These are phyloP conservation scores for Dryas alaskensis DNA, from an alignment of 306 rosid genomes.

Conservation along the genomic window DNA sequence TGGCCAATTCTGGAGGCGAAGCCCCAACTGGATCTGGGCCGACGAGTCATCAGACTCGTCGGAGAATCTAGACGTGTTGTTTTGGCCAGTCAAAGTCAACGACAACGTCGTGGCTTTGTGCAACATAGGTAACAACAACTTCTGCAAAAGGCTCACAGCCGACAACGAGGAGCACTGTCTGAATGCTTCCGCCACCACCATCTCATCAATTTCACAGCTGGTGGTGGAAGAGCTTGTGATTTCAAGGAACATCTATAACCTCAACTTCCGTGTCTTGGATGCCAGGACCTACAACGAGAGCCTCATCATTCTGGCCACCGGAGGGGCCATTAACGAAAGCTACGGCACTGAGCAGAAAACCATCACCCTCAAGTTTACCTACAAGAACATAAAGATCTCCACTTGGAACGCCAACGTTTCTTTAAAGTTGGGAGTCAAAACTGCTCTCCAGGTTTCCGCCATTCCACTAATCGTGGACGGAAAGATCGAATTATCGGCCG, in stretches of 20 bases:
- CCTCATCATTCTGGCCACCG: background rate
- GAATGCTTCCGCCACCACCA: background rate
- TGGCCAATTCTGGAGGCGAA: slow-evolving; percentile 3
- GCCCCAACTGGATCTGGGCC: background rate
- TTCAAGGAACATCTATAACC: slow-evolving; percentile 5
- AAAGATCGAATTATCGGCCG: background rate
- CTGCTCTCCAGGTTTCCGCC: background rate
- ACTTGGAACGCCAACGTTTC: no score
- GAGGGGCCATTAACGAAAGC: background rate
- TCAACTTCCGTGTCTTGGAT: slow-evolving; percentile 1
- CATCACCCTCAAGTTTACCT: background rate
- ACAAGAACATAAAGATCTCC: no score
- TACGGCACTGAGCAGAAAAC: background rate
- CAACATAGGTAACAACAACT: slow-evolving; percentile 1
- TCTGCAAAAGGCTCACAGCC: slow-evolving; percentile 16
- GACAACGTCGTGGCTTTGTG: slow-evolving; percentile 9
- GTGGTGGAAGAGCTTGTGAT: slow-evolving; percentile 9
- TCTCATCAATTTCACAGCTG: background rate
- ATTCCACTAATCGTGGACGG: background rate
- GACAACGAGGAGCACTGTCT: background rate
- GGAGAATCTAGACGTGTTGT: background rate
- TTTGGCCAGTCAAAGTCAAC: background rate
- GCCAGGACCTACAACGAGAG: slow-evolving; percentile 15
- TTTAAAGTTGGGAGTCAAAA: background rate
- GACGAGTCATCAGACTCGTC: background rate